phyloP scores from a whole-genome alignment of 1,139 yeast species.

The Pichia sp. region DNA sequence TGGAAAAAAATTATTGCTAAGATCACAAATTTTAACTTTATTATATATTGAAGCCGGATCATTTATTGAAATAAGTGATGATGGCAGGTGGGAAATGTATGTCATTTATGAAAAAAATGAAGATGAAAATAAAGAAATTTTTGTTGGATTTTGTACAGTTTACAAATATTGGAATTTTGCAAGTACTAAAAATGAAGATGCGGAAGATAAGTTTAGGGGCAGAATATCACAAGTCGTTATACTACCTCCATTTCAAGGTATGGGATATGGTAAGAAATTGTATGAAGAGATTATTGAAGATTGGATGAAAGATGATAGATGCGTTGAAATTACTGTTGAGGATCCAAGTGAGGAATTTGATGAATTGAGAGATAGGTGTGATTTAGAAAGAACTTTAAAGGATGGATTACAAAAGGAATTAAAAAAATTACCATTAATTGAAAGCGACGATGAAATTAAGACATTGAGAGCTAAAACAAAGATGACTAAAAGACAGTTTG shows the following conservation, averaged over 20 bases:
- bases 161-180: constrained; percentile 77
- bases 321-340: constrained; percentile 82
- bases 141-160: constrained; percentile 78
- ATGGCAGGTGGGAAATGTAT: constrained; percentile 66
- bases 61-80: constrained; percentile 62
- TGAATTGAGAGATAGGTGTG: constrained; percentile 80
- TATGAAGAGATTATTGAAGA: constrained; percentile 48
- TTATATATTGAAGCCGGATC: constrained; percentile 93
- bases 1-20: constrained; percentile 51
- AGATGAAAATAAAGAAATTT: constrained; percentile 23
- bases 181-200: constrained; percentile 22
- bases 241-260: constrained; percentile 73
- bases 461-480: constrained; percentile 17
- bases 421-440: constrained; percentile 27
- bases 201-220: constrained; percentile 42
- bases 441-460: no score
- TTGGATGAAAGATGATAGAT: constrained; percentile 49
- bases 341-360: constrained; percentile 95
- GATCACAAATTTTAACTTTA: constrained; percentile 75
- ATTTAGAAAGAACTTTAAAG: constrained; percentile 46
- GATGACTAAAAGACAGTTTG: constrained; percentile 76
- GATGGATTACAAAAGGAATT: constrained; percentile 14
- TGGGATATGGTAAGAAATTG: constrained; percentile 62
- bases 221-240: constrained; percentile 86
- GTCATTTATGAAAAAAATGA: constrained; percentile 36